Percentiles rank a stretch among this genome's conserved stretches.
Evolutionary conservation across 192 early-diverging fungal species (phyloP).

Genomic region (Coemansia biformis): DNA sequence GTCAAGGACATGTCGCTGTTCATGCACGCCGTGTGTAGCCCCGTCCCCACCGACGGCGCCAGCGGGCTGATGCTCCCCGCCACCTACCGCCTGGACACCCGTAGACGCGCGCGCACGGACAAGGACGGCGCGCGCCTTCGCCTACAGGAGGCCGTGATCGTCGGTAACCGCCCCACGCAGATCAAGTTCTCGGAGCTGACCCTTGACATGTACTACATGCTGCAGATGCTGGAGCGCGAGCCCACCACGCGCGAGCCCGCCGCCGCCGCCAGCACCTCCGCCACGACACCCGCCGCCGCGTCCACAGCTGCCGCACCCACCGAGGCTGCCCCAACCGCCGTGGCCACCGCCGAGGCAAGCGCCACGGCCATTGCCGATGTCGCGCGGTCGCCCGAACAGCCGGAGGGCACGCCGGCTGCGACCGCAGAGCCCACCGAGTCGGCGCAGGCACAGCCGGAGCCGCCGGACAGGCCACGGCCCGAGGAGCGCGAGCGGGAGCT

Average conservation of each 20-base stretch:
- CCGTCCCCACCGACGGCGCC: constrained; percentile 32
- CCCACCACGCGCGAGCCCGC: constrained; percentile 12
- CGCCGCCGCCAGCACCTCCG: not conserved
- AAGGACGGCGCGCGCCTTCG: constrained; percentile 31
- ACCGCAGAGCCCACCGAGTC: too few species aligned
- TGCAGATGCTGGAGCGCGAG: constrained; percentile 79
- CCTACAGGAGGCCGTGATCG: constrained; percentile 92
- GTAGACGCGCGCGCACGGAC: constrained; percentile 15
- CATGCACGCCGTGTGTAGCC: constrained; percentile 63
- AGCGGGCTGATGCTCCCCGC: constrained; percentile 21
- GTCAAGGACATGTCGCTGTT: constrained; percentile 75
- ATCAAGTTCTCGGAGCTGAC: constrained; percentile 97
- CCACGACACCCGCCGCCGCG: not conserved
- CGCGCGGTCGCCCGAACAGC: constrained; percentile 1
- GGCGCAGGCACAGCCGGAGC: not conserved
- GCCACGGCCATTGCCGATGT: constrained; percentile 4
- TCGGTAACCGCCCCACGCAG: constrained; percentile 92
- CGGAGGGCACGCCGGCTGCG: too few species aligned
- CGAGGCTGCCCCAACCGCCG: constrained; percentile 4
- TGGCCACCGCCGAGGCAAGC: constrained; percentile 18
- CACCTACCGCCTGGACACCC: constrained; percentile 19
- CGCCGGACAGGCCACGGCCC: not conserved
- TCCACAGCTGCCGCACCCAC: not conserved
- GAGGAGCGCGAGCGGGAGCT: constrained; percentile 15
- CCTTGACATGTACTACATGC: constrained; percentile 92